Evolutionary conservation across 768 basidiomycete species (phyloP).

Genomic region (Leccinum variicolor): DNA sequence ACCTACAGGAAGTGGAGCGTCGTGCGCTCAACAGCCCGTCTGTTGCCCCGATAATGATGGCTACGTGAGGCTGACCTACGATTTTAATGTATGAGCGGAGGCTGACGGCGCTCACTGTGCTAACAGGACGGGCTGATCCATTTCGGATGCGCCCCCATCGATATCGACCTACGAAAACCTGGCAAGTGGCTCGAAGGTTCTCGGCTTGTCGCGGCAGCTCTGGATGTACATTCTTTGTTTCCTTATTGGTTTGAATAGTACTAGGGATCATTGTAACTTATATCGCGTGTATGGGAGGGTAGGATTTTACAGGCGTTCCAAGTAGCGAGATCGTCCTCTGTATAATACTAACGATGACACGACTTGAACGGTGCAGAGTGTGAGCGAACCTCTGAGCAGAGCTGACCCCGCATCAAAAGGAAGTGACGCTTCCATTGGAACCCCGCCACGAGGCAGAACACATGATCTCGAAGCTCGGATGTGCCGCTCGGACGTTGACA

Average conservation of each 20-base stretch:
- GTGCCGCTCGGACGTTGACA: too few species aligned
- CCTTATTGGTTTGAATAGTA: neutral
- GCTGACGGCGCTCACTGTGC: neutral
- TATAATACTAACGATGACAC: too few species aligned
- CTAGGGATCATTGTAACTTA: neutral
- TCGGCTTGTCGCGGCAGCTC: neutral
- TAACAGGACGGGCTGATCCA: constrained; percentile 7
- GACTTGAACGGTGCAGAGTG: too few species aligned
- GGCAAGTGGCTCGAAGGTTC: neutral
- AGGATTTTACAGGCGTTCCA: neutral
- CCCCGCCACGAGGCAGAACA: too few species aligned
- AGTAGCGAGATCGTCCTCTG: neutral
- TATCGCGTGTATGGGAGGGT: neutral
- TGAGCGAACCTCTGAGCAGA: too few species aligned
- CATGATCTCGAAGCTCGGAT: too few species aligned
- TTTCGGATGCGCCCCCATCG: constrained; percentile 12
- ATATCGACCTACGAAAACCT: neutral
- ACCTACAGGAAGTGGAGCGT: neutral
- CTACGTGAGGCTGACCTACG: constrained; percentile 1
- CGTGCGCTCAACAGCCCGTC: constrained; percentile 13
- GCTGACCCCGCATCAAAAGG: too few species aligned
- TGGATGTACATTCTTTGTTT: neutral
- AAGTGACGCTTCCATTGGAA: too few species aligned
- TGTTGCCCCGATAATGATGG: constrained; percentile 12
- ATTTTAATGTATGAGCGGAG: neutral